Evolutionary conservation across 2,329 filamentous ascomycete species (phyloP).

Genomic region (Emericellopsis cladophorae): DNA sequence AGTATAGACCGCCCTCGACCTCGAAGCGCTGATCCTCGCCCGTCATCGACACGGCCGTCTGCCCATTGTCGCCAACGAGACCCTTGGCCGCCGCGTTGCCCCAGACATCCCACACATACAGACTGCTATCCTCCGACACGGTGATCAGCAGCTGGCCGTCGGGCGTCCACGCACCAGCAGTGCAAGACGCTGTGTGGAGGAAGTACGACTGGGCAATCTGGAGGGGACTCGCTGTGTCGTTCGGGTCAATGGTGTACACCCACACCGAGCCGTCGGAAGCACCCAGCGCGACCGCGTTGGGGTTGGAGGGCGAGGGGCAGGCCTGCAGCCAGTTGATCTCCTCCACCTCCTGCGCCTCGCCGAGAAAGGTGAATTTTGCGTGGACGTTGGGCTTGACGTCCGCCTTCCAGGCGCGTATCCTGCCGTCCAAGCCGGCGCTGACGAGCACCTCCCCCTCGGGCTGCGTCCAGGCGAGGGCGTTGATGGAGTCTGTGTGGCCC

Average conservation of each 20-base stretch:
- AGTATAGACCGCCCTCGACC: constrained; percentile 79
- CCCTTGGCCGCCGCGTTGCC: constrained; percentile 54
- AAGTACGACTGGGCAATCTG: constrained; percentile 87
- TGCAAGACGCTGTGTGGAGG: constrained; percentile 74
- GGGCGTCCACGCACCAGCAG: constrained; percentile 80
- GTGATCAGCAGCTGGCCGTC: constrained; percentile 81
- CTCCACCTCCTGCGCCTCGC: constrained; percentile 76
- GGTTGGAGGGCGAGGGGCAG: constrained; percentile 57
- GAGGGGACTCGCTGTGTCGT: constrained; percentile 46
- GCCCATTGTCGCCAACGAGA: constrained; percentile 36
- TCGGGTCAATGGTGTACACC: constrained; percentile 77
- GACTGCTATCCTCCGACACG: constrained; percentile 74
- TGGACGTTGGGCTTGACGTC: constrained; percentile 31
- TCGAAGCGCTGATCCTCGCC: constrained; percentile 78
- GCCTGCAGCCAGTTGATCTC: constrained; percentile 85
- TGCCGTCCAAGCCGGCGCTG: constrained; percentile 81
- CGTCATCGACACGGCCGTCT: constrained; percentile 65
- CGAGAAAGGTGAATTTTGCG: constrained; percentile 48
- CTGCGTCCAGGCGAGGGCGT: constrained; percentile 71
- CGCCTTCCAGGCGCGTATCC: constrained; percentile 56
- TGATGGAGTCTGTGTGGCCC: constrained; percentile 89
- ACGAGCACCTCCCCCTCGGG: constrained; percentile 74
- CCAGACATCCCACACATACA: constrained; percentile 91
- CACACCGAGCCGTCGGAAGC: constrained; percentile 87
- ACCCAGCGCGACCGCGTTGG: constrained; percentile 77